Conservation (phyloP, 306 rosid species). For the Ochetophila trinervis region DNA sequence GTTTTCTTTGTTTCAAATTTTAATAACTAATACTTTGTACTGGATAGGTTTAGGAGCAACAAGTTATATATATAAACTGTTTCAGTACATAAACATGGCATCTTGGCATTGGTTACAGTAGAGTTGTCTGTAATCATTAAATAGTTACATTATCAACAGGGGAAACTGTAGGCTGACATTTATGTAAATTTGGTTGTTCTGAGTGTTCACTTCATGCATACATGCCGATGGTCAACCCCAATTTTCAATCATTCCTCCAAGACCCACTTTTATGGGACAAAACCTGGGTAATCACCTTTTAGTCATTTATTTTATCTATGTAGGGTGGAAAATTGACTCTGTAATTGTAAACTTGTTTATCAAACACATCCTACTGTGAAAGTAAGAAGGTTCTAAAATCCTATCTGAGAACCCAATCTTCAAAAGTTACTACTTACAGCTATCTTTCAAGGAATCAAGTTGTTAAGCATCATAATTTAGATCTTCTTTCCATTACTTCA, state of each 20-base stretch:
- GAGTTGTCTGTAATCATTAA: too few species aligned
- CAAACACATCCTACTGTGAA: too few species aligned
- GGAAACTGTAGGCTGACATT: neutral
- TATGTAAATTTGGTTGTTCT: neutral
- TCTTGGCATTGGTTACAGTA: too few species aligned
- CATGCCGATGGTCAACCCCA: neutral
- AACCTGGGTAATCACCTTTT: neutral
- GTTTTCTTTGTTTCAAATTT: neutral
- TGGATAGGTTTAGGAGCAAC: neutral
- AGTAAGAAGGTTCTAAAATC: neutral
- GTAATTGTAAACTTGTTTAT: too few species aligned
- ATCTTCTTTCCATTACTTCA: constrained; percentile 4
- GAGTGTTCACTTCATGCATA: neutral
- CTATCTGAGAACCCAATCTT: constrained; percentile 10
- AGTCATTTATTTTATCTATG: neutral
- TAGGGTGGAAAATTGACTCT: neutral
- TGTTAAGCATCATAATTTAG: neutral
- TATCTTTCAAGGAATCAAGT: constrained; percentile 12
- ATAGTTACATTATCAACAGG: neutral
- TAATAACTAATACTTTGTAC: neutral
- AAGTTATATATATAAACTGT: too few species aligned
- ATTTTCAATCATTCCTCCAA: neutral
- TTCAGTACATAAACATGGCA: too few species aligned
- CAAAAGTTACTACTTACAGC: constrained; percentile 11
- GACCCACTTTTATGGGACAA: neutral